A percentile compares a stretch with the other conserved stretches of the same genome.
Conservation (phyloP, 139 green algal species). For the Chlorella sp. region DNA sequence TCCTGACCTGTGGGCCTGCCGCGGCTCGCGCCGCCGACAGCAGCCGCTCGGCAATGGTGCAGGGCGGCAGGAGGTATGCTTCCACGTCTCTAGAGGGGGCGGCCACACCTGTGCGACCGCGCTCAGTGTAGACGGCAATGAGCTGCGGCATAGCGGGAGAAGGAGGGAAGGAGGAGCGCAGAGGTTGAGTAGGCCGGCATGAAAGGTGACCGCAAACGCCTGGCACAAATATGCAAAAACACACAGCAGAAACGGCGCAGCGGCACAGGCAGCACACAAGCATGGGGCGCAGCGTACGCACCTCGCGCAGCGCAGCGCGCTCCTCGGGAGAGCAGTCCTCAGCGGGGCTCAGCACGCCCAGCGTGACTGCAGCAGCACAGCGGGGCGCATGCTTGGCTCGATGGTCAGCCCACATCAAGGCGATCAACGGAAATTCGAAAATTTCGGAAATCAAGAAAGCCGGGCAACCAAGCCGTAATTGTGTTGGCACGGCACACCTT, state of each 20-base stretch:
- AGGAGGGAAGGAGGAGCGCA: too few relatives aligned
- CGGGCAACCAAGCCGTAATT: too few relatives aligned
- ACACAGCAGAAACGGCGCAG: too few relatives aligned
- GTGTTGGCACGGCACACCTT: too few relatives aligned
- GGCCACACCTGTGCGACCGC: conserved; percentile 25
- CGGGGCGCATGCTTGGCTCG: too few relatives aligned
- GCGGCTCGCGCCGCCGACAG: conserved; percentile 15
- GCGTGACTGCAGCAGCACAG: conserved; percentile 11
- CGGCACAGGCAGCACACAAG: neutral
- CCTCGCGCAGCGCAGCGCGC: neutral
- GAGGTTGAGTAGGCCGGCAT: too few relatives aligned
- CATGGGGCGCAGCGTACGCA: neutral
- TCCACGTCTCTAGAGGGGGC: conserved; percentile 4
- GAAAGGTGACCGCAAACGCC: too few relatives aligned
- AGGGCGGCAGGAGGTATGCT: conserved; percentile 34
- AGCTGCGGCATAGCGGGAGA: neutral
- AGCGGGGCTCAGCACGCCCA: conserved; percentile 36
- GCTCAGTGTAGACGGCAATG: neutral
- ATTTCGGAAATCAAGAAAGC: too few relatives aligned
- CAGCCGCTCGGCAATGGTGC: neutral
- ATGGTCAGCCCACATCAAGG: too few relatives aligned
- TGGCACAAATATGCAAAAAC: too few relatives aligned
- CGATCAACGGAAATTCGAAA: too few relatives aligned
- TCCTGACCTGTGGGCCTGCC: neutral
- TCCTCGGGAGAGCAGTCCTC: conserved; percentile 3